Evolutionary conservation across 129 eudicot genomes (phyloP).

Genomic region (Helianthus tuberosus): DNA sequence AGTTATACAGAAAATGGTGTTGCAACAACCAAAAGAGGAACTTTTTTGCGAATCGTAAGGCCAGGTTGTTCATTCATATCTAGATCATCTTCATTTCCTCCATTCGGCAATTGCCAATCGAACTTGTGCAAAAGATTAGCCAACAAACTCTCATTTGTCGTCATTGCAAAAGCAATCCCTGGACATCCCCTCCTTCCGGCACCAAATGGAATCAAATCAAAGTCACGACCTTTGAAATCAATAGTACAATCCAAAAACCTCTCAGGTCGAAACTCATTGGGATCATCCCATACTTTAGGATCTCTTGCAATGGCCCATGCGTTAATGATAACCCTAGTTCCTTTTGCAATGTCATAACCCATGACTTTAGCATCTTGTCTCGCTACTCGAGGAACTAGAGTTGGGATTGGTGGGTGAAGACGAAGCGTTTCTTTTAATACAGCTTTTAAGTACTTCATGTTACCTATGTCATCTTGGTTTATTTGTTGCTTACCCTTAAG

Average conservation of each 20-base stretch:
- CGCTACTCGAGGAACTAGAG: constrained; percentile 39
- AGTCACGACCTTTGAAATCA: constrained; percentile 52
- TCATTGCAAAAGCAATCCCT: constrained; percentile 51
- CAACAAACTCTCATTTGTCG: constrained; percentile 40
- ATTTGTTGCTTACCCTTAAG: constrained; percentile 15
- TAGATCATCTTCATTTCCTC: constrained; percentile 30
- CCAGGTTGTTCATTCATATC: constrained; percentile 48
- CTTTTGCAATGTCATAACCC: constrained; percentile 50
- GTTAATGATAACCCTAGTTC: constrained; percentile 52
- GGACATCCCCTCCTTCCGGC: constrained; percentile 63
- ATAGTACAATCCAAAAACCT: constrained; percentile 46
- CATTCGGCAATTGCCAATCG: constrained; percentile 48
- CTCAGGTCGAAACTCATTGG: constrained; percentile 58
- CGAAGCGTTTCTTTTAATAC: constrained; percentile 65
- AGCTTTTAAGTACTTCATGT: constrained; percentile 56
- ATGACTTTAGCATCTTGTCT: constrained; percentile 43
- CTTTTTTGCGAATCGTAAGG: constrained; percentile 33
- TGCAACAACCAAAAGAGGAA: constrained; percentile 48
- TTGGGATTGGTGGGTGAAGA: constrained; percentile 51
- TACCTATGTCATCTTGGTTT: constrained; percentile 42
- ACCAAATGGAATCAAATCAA: constrained; percentile 53
- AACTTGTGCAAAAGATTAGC: constrained; percentile 52
- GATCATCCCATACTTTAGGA: constrained; percentile 52
- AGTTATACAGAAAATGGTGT: constrained; percentile 11
- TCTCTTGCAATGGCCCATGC: constrained; percentile 58